A percentile compares a stretch with the other conserved stretches of the same genome.
phyloP scores from a whole-genome alignment of 352 stramenopile species.

The Phytophthora gonapodyides region DNA sequence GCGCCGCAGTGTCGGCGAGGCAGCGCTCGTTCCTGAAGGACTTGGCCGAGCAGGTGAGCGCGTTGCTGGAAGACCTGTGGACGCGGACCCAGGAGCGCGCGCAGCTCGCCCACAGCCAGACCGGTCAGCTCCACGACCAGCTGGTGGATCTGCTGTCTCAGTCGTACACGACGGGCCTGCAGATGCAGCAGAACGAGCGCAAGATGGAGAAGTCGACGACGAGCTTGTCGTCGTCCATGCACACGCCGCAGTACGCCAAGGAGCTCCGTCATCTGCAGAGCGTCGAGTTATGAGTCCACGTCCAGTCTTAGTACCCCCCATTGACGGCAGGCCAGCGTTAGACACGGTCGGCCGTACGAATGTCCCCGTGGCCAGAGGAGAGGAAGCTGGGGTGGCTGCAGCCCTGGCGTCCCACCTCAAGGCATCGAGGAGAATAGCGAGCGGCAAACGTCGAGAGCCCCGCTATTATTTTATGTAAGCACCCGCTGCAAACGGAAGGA shows the following conservation, averaged over 20 bases:
- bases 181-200: slow-evolving; percentile 54
- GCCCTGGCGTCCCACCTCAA: slow-evolving; percentile 9
- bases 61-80: slow-evolving; percentile 50
- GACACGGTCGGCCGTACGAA: slow-evolving; percentile 27
- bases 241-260: slow-evolving; percentile 35
- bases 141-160: slow-evolving; percentile 53
- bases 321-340: slow-evolving; percentile 21
- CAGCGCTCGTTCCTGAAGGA: slow-evolving; percentile 45
- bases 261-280: slow-evolving; percentile 40
- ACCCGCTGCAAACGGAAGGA: slow-evolving; percentile 27
- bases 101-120: slow-evolving; percentile 31
- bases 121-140: slow-evolving; percentile 47
- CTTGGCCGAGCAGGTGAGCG: slow-evolving; percentile 50
- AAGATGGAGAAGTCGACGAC: slow-evolving; percentile 39
- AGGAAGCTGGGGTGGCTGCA: slow-evolving; percentile 14
- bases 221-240: slow-evolving; percentile 22
- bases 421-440: slow-evolving; percentile 37
- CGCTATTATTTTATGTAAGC: slow-evolving; percentile 46
- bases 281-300: slow-evolving; percentile 43
- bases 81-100: slow-evolving; percentile 36
- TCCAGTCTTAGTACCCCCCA: slow-evolving; percentile 5
- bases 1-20: slow-evolving; percentile 32
- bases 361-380: slow-evolving; percentile 6
- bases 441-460: slow-evolving; percentile 17
- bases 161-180: slow-evolving; percentile 55